Evolutionary conservation across 371 early-diverging fungal species (phyloP).

Genomic region (Choanephora cucurbitarum): DNA sequence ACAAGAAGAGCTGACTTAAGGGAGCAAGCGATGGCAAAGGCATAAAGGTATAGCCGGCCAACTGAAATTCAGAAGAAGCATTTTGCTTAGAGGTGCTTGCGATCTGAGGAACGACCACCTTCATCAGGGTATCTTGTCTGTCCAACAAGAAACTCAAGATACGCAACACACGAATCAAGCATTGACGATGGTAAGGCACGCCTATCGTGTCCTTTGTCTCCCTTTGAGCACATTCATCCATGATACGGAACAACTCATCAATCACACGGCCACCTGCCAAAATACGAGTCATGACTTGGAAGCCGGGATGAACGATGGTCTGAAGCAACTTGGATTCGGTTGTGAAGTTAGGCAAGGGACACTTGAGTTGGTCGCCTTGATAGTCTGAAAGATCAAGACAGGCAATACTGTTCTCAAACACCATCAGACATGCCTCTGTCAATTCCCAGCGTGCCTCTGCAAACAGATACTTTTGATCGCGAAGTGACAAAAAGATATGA

Average conservation of each 20-base stretch:
- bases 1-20: constrained; percentile 79
- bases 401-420: constrained; percentile 79
- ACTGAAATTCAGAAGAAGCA: constrained; percentile 29
- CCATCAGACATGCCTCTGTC: constrained; percentile 68
- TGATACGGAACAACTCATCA: constrained; percentile 65
- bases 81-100: constrained; percentile 27
- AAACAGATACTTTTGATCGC: constrained; percentile 66
- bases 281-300: constrained; percentile 77
- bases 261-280: constrained; percentile 76
- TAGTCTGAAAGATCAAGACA: constrained; percentile 67
- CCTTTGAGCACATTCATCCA: constrained; percentile 60
- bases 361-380: constrained; percentile 6
- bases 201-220: constrained; percentile 42
- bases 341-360: neutral
- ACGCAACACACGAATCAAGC: constrained; percentile 59
- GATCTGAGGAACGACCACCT: constrained; percentile 65
- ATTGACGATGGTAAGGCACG: constrained; percentile 28
- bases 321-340: constrained; percentile 11
- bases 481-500: constrained; percentile 72
- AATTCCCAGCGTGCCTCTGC: constrained; percentile 80
- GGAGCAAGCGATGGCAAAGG: constrained; percentile 60
- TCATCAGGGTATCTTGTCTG: constrained; percentile 70
- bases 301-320: constrained; percentile 78
- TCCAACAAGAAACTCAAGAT: constrained; percentile 68
- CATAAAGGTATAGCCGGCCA: constrained; percentile 29